A percentile compares a stretch with the other conserved stretches of the same genome.
phyloP scores from a whole-genome alignment of 768 basidiomycete genomes.

The Serendipita vermifera region DNA sequence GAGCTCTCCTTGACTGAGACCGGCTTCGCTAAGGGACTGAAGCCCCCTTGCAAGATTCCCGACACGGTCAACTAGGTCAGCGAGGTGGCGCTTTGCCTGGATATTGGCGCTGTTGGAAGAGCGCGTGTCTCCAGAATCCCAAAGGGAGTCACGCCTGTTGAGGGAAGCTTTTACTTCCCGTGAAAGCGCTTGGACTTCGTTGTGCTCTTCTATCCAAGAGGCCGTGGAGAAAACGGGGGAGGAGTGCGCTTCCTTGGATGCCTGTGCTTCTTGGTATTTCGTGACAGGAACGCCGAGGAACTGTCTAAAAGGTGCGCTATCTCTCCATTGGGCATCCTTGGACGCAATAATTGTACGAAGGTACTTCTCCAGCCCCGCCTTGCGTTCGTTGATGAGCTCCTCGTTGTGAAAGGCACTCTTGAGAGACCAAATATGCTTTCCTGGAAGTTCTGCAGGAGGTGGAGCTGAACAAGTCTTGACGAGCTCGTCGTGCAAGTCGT shows the following conservation, averaged over 20 bases:
- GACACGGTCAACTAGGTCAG: constrained; percentile 61
- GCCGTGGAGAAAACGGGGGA: constrained; percentile 46
- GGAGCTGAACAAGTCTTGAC: constrained; percentile 63
- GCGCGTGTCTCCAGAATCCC: constrained; percentile 56
- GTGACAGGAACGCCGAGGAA: constrained; percentile 77
- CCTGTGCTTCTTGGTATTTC: constrained; percentile 29
- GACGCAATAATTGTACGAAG: constrained; percentile 73
- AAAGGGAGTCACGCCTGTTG: constrained; percentile 76
- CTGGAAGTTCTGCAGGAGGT: constrained; percentile 70
- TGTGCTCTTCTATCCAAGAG: constrained; percentile 84
- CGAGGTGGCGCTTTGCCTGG: constrained; percentile 73
- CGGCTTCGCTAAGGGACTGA: constrained; percentile 46
- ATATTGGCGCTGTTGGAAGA: constrained; percentile 71
- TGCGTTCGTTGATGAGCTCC: constrained; percentile 59
- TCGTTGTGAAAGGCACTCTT: constrained; percentile 46
- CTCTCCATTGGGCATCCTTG: constrained; percentile 75
- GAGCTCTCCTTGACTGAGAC: constrained; percentile 85
- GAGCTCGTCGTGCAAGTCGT: constrained; percentile 71
- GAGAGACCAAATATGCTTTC: constrained; percentile 67
- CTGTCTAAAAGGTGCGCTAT: constrained; percentile 61
- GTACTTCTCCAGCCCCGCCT: constrained; percentile 65
- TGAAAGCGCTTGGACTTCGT: constrained; percentile 58
- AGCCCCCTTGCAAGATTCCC: constrained; percentile 58
- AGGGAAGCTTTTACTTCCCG: constrained; percentile 77
- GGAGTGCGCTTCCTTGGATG: constrained; percentile 11